A percentile compares a stretch with the other conserved stretches of the same genome.
These are phyloP conservation scores for Trypanosoma brucei DNA, from an alignment of 208 protist genomes.

Conservation along the genomic window DNA sequence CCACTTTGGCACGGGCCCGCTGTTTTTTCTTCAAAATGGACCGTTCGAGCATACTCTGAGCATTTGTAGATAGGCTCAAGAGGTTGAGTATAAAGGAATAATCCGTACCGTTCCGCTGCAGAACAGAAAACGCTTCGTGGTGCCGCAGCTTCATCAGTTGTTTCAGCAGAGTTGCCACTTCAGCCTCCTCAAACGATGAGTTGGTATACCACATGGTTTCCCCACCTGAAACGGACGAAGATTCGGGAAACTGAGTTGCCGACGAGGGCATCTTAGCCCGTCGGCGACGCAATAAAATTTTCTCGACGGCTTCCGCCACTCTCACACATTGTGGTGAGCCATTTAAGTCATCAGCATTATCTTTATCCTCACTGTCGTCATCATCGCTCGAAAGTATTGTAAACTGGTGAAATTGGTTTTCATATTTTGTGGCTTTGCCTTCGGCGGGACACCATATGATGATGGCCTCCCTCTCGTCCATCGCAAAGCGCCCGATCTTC, in stretches of 20 bases:
- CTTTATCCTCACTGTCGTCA: constrained; percentile 1
- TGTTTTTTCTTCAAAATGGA: not conserved
- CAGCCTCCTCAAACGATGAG: constrained; percentile 14
- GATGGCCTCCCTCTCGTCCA: constrained; percentile 1
- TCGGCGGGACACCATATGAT: constrained; percentile 7
- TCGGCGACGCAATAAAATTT: constrained; percentile 6
- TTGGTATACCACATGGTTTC: not conserved
- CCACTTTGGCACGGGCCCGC: not conserved
- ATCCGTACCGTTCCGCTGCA: constrained; percentile 32
- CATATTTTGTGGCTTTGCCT: not conserved
- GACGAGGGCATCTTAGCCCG: constrained; percentile 7
- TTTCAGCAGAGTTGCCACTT: constrained; percentile 17
- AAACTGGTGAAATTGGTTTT: constrained; percentile 3
- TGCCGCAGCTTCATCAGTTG: constrained; percentile 30
- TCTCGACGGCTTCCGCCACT: constrained; percentile 11
- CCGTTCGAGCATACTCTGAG: constrained; percentile 36
- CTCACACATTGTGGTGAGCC: not conserved
- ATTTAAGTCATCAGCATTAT: constrained; percentile 1
- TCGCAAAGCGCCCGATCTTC: constrained; percentile 4
- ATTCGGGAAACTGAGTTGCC: constrained; percentile 15
- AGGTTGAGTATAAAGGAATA: constrained; percentile 44
- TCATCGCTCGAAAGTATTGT: constrained; percentile 15
- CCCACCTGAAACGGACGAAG: not conserved
- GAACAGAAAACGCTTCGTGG: constrained; percentile 20
- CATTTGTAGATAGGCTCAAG: constrained; percentile 27